A percentile compares a stretch with the other conserved stretches of the same genome.
These are phyloP conservation scores for Paecilomyces formosus DNA, from an alignment of 2,329 filamentous ascomycete genomes.

Conservation along the genomic window DNA sequence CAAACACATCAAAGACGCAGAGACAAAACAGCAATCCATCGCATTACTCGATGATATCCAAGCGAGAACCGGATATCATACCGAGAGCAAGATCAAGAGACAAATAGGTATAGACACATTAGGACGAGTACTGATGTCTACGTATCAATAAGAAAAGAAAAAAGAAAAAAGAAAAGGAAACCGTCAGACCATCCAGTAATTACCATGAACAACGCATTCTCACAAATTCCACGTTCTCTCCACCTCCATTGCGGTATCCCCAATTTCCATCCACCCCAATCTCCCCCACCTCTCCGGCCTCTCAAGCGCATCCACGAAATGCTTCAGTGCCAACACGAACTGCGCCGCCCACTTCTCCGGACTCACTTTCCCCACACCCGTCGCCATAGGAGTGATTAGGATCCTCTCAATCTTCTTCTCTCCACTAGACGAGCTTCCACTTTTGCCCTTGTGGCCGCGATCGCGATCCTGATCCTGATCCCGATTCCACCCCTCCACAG, in stretches of 20 bases:
- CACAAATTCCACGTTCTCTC: conserved; percentile 14
- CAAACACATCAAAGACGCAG: too few species aligned
- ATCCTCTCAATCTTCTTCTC: conserved; percentile 36
- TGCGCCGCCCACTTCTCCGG: conserved; percentile 45
- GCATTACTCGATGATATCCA: too few species aligned
- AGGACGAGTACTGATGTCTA: too few species aligned
- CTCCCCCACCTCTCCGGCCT: conserved; percentile 36
- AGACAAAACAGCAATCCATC: too few species aligned
- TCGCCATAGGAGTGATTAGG: conserved; percentile 48
- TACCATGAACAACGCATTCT: background rate
- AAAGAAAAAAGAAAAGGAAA: too few species aligned
- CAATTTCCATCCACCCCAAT: conserved; percentile 30
- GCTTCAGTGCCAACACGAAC: conserved; percentile 44
- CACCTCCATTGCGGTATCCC: conserved; percentile 17
- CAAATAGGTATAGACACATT: too few species aligned
- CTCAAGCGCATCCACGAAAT: conserved; percentile 43
- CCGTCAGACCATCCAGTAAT: too few species aligned
- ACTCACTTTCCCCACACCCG: conserved; percentile 41
- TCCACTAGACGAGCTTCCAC: background rate
- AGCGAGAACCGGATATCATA: too few species aligned
- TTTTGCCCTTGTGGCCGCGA: too few species aligned
- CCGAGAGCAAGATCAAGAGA: too few species aligned
- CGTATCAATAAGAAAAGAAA: too few species aligned
- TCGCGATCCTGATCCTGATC: background rate
- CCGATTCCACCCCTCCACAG: conserved; percentile 43